phyloP scores from a whole-genome alignment of 2,329 filamentous ascomycete species.

The Beauveria bassiana region DNA sequence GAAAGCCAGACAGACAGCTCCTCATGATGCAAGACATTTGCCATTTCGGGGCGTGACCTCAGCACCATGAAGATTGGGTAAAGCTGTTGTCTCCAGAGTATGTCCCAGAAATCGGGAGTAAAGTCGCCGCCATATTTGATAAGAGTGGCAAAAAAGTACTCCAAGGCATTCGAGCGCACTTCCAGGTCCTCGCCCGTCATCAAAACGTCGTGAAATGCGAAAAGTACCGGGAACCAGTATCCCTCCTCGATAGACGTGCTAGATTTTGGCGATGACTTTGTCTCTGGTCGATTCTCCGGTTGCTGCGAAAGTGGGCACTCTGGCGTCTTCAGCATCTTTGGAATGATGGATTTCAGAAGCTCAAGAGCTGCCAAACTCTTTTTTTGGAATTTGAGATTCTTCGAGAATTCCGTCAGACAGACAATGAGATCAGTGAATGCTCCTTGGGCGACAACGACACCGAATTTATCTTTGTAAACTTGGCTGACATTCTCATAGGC shows the following conservation, averaged over 20 bases:
- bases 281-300: constrained; percentile 28
- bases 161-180: constrained; percentile 81
- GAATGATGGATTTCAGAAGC: constrained; percentile 84
- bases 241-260: constrained; percentile 91
- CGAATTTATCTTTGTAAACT: constrained; percentile 92
- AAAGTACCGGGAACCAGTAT: constrained; percentile 97
- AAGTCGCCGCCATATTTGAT: constrained; percentile 87
- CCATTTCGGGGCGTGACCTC: constrained; percentile 93
- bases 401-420: constrained; percentile 95
- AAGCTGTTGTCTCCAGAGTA: constrained; percentile 90
- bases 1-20: constrained; percentile 98
- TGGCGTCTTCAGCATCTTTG: constrained; percentile 89
- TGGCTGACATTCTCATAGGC: constrained; percentile 95
- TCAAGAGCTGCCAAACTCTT: constrained; percentile 96
- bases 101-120: constrained; percentile 94
- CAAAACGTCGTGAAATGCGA: constrained; percentile 96
- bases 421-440: constrained; percentile 95
- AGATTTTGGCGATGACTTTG: constrained; percentile 43
- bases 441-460: constrained; percentile 90
- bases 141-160: constrained; percentile 93
- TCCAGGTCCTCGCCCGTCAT: constrained; percentile 99
- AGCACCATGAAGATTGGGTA: constrained; percentile 99
- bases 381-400: constrained; percentile 98
- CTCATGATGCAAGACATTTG: constrained; percentile 89
- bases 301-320: constrained; percentile 83